phyloP scores from a whole-genome alignment of 2,329 filamentous ascomycete genomes.

The Epichloe baconii region DNA sequence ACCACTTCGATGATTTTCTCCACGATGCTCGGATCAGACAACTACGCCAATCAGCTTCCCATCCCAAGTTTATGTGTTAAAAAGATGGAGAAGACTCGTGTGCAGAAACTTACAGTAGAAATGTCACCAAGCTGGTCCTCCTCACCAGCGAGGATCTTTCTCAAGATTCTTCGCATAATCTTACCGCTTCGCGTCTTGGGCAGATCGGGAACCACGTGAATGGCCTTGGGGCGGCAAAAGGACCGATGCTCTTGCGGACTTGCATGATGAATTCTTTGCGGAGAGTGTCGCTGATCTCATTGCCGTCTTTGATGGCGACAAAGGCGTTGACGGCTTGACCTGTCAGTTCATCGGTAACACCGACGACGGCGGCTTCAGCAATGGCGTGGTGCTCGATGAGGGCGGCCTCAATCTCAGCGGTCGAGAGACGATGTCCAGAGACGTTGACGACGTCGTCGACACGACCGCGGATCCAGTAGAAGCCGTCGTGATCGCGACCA shows the following conservation, averaged over 20 bases:
- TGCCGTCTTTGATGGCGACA: constrained; percentile 78
- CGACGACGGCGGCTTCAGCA: constrained; percentile 90
- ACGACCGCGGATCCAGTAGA: constrained; percentile 98
- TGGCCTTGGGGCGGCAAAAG: constrained; percentile 89
- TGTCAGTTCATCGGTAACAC: constrained; percentile 83
- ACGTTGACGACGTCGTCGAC: constrained; percentile 99
- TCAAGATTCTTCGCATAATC: constrained; percentile 95
- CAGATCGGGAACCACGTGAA: constrained; percentile 82
- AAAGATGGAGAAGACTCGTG: not conserved
- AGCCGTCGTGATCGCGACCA: constrained; percentile 90
- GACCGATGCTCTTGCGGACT: constrained; percentile 93
- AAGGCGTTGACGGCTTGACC: constrained; percentile 97
- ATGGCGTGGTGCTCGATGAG: constrained; percentile 84
- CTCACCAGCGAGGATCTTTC: constrained; percentile 94
- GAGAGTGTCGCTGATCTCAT: constrained; percentile 62
- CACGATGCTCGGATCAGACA: constrained; percentile 82
- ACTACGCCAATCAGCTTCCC: constrained; percentile 30
- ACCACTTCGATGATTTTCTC: constrained; percentile 79
- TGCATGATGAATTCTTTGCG: constrained; percentile 91
- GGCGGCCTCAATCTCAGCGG: constrained; percentile 94
- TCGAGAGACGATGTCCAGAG: constrained; percentile 88
- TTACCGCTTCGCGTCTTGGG: constrained; percentile 97
- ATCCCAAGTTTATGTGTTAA: no score
- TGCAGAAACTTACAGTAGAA: constrained; percentile 56
- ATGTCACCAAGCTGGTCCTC: constrained; percentile 93